phyloP scores from a whole-genome alignment of 768 basidiomycete species.

The Hericium rajendrae region DNA sequence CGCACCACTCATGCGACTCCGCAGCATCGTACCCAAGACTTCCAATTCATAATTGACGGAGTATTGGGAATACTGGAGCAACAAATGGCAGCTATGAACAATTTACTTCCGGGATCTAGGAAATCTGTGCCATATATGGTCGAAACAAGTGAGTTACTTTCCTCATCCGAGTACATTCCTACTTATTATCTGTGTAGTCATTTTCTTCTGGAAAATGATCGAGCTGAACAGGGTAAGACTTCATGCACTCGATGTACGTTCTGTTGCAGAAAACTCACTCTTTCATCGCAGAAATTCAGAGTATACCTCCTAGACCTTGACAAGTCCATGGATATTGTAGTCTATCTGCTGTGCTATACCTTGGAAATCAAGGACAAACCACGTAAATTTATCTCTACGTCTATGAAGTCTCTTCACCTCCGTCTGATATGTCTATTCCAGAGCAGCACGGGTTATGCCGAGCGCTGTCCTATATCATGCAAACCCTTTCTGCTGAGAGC shows the following conservation, averaged over 20 bases:
- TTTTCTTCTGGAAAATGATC: conserved; percentile 84
- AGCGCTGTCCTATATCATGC: conserved; percentile 83
- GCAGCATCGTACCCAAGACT: conserved; percentile 86
- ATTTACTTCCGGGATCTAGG: conserved; percentile 76
- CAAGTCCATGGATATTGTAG: conserved; percentile 65
- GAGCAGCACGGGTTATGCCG: conserved; percentile 90
- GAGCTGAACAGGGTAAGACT: conserved; percentile 78
- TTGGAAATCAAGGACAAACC: conserved; percentile 92
- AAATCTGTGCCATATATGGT: conserved; percentile 74
- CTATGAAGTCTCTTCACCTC: not conserved
- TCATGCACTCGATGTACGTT: not conserved
- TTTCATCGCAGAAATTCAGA: conserved; percentile 70
- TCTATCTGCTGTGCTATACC: conserved; percentile 69
- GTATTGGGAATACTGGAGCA: conserved; percentile 59
- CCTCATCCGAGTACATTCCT: not conserved
- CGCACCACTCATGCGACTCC: not conserved
- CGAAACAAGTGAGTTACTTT: conserved; percentile 55
- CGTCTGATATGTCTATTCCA: conserved; percentile 20
- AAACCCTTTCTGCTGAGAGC: conserved; percentile 80
- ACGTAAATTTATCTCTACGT: conserved; percentile 30
- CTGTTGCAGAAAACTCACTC: not conserved
- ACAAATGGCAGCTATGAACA: conserved; percentile 64
- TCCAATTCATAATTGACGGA: conserved; percentile 74
- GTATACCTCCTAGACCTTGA: conserved; percentile 74
- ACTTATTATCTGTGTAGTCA: conserved; percentile 32